Conservation (phyloP, 2,329 filamentous ascomycete genomes). For the Colletotrichum simmondsii region DNA sequence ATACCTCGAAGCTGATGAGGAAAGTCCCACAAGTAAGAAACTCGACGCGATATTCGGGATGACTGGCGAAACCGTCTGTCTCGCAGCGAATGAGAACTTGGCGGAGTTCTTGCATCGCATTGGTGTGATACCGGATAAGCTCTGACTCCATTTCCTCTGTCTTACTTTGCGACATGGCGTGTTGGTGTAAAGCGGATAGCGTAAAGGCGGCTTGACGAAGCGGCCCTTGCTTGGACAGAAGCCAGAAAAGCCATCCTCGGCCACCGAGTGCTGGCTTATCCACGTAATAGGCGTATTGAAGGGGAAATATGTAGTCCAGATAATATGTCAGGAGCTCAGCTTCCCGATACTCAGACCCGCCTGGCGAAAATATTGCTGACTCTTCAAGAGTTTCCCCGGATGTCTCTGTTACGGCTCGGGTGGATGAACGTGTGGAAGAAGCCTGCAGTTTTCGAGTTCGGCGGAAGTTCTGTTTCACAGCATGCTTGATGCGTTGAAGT, state of each 20-base stretch:
- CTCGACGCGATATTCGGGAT: conserved; percentile 38
- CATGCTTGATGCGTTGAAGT: conserved; percentile 38
- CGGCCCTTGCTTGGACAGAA: conserved; percentile 36
- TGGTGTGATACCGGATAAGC: conserved; percentile 40
- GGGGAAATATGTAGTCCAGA: conserved; percentile 42
- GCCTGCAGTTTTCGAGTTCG: conserved; percentile 24
- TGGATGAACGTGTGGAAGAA: neutral
- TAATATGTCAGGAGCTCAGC: conserved; percentile 42
- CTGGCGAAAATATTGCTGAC: neutral
- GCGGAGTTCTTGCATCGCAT: conserved; percentile 39
- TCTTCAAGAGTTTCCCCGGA: neutral
- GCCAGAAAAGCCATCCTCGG: conserved; percentile 41
- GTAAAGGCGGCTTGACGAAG: conserved; percentile 41
- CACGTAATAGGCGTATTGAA: conserved; percentile 41
- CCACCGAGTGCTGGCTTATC: conserved; percentile 40
- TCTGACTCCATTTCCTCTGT: conserved; percentile 37
- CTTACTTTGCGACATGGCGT: conserved; percentile 34
- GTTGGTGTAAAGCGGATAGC: conserved; percentile 41
- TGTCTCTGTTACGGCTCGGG: neutral
- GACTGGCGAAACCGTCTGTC: conserved; percentile 9
- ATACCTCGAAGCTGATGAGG: conserved; percentile 42
- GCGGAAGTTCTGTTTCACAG: conserved; percentile 39
- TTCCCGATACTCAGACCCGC: conserved; percentile 33
- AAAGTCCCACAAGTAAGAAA: conserved; percentile 40
- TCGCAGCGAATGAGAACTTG: conserved; percentile 32